A percentile compares a stretch with the other conserved stretches of the same genome.
Conservation (phyloP, 371 early-diverging fungal genomes). For the Mucor mucedo region DNA sequence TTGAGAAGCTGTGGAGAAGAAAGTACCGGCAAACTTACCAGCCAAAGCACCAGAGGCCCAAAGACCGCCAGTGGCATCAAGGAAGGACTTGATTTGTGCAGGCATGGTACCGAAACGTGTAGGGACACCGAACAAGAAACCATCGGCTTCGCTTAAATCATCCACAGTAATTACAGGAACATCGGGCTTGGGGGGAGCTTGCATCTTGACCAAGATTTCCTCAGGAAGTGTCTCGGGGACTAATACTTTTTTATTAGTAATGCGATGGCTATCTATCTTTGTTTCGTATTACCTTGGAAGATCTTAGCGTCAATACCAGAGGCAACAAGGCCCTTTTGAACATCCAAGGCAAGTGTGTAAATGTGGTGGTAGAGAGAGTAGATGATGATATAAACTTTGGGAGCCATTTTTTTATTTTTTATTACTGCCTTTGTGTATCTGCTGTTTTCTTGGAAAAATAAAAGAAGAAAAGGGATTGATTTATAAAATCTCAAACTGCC, state of each 20-base stretch:
- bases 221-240: slow-evolving; percentile 69
- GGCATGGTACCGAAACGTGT: slow-evolving; percentile 76
- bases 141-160: slow-evolving; percentile 74
- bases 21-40: slow-evolving; percentile 79
- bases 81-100: slow-evolving; percentile 76
- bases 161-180: slow-evolving; percentile 69
- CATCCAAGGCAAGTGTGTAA: slow-evolving; percentile 56
- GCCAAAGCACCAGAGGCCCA: slow-evolving; percentile 71
- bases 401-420: slow-evolving; percentile 26
- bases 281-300: slow-evolving; percentile 45
- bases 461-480: neutral
- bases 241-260: slow-evolving; percentile 17
- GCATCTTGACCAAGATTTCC: slow-evolving; percentile 72
- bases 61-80: slow-evolving; percentile 75
- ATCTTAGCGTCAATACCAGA: slow-evolving; percentile 66
- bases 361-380: slow-evolving; percentile 65
- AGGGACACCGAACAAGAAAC: slow-evolving; percentile 75
- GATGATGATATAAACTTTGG: slow-evolving; percentile 47
- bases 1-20: slow-evolving; percentile 76
- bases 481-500: too few species aligned
- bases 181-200: slow-evolving; percentile 65
- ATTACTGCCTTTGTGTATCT: too few species aligned
- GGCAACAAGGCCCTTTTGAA: slow-evolving; percentile 65
- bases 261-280: neutral
- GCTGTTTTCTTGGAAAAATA: neutral